Evolutionary conservation across 78 protist genomes (phyloP).

Genomic region (Trichosphaerium sp.): DNA sequence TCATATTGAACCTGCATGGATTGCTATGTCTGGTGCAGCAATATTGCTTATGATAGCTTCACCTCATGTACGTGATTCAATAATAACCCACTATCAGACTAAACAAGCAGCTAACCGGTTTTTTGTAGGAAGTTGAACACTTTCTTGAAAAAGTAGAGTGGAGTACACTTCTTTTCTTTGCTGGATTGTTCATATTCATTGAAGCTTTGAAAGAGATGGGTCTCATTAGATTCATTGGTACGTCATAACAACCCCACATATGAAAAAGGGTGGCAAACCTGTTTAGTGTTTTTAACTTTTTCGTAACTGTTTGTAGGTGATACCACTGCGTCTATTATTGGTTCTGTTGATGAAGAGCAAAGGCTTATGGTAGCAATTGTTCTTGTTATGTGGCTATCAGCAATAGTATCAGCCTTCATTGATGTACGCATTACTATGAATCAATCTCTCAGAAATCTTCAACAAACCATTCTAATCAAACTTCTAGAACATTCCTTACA

Average conservation of each 20-base stretch:
- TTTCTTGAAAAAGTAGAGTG: constrained; percentile 47
- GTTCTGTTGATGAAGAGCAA: constrained; percentile 3
- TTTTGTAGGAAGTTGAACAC: neutral
- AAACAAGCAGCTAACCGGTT: neutral
- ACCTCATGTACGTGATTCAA: constrained; percentile 7
- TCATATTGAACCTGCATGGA: constrained; percentile 37
- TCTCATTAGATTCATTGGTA: constrained; percentile 40
- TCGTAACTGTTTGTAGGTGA: neutral
- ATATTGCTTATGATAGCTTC: constrained; percentile 4
- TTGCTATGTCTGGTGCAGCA: constrained; percentile 40
- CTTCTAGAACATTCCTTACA: neutral
- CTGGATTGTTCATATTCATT: constrained; percentile 25
- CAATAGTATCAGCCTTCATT: constrained; percentile 37
- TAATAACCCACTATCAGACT: too few relatives aligned
- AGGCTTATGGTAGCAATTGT: constrained; percentile 29
- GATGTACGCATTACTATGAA: constrained; percentile 8
- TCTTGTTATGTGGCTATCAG: constrained; percentile 47
- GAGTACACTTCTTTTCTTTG: constrained; percentile 54
- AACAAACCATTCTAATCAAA: neutral
- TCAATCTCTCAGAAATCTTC: neutral
- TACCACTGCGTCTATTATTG: constrained; percentile 1
- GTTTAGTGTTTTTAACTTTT: neutral
- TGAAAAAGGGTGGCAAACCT: neutral
- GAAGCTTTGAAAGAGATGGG: constrained; percentile 38
- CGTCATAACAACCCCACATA: too few relatives aligned